A percentile compares a stretch with the other conserved stretches of the same genome.
Evolutionary conservation across 176 grass and related monocot species (phyloP).

Genomic region (Hordeum vulgare): MorexV3_pseudomolecules_assembly NC_058519.1:512102437-512102936

Average conservation of each 20-base stretch:
- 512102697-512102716: background rate
- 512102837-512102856: background rate
- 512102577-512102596: background rate
- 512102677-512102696: background rate
- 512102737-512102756: background rate
- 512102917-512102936: too few species aligned
- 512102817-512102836: background rate
- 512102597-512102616: slow-evolving; percentile 16
- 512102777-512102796: background rate
- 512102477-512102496: slow-evolving; percentile 13
- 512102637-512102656: background rate
- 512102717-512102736: background rate
- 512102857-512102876: background rate
- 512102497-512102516: slow-evolving; percentile 16
- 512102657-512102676: background rate
- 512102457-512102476: background rate
- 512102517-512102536: slow-evolving; percentile 9
- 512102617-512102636: slow-evolving; percentile 15
- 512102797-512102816: background rate
- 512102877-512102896: too few species aligned
- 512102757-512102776: background rate
- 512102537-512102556: background rate
- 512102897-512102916: too few species aligned
- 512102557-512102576: background rate
- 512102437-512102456: background rate